Evolutionary conservation across 2,329 filamentous ascomycete species (phyloP).

Genomic region (Ceratocystis eucalypticola): DNA sequence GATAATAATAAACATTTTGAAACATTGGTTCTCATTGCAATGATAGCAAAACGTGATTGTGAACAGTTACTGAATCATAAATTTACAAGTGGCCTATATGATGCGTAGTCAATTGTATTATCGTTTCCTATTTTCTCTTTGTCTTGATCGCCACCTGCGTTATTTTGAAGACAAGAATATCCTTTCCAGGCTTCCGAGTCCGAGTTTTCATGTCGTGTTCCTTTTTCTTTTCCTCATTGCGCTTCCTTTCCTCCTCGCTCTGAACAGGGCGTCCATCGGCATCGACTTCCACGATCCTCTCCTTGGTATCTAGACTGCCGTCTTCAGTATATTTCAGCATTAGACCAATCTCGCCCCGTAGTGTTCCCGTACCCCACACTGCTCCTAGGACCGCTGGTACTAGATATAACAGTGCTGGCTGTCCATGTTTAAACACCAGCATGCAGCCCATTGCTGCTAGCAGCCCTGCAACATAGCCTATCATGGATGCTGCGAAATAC

Average conservation of each 20-base stretch:
- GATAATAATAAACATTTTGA: neutral
- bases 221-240: neutral
- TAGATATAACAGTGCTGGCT: constrained; percentile 83
- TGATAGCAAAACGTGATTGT: no score
- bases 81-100: no score
- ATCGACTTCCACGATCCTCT: constrained; percentile 43
- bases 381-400: constrained; percentile 70
- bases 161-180: neutral
- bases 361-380: constrained; percentile 59
- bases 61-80: no score
- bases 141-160: neutral
- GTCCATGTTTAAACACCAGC: constrained; percentile 63
- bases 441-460: constrained; percentile 62
- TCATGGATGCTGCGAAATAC: constrained; percentile 67
- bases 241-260: constrained; percentile 18
- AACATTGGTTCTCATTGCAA: no score
- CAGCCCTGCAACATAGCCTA: constrained; percentile 70
- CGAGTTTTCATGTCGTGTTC: neutral
- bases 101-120: no score
- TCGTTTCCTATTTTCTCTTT: neutral
- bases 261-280: constrained; percentile 34
- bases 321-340: constrained; percentile 80
- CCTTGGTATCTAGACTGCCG: constrained; percentile 40
- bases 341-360: constrained; percentile 54
- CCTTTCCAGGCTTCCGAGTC: neutral